Base-by-base conservation (phyloP, 2,329 filamentous ascomycete species). In the Cercospora brassicicola region DNA sequence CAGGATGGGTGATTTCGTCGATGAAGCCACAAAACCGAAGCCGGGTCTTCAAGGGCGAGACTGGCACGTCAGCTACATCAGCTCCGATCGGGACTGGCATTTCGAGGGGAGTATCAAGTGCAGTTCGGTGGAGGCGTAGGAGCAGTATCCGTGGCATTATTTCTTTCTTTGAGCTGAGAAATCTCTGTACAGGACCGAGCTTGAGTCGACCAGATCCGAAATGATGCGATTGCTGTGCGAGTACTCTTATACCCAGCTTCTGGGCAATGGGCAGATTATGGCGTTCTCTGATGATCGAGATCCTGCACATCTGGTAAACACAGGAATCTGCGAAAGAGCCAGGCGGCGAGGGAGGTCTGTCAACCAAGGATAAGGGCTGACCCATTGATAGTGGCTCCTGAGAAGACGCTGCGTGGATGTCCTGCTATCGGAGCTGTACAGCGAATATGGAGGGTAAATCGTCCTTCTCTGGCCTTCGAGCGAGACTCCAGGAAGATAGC, bases 71-170 rank as follows among this genome's bases (percentile, higher is more conserved):
- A 72, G 73, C 33, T 78, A 74, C 36, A 74, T 78, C 51, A 73
- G 70, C 8, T 75, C 71, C 33, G 77, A 79, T 71, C 62, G 72
- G 2, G 77, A 79, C 63, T 79, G 77, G 78, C 78, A 79, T 65
- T 77, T 79, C 63, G 78, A 79, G 63, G 78, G 77, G 9, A 75
- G 73, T 39, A 74, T 78, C 60, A 69, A 69, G 59, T 75, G 74
- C 66, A 74, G 67, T 62, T 65, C 65, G 30, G 65, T 73, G 33
- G 71, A 73, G 63, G 71, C 71, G 73, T 75, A 71, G 73, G 80
- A 79, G 26, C 60, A 15, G 3, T 64, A 64, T 18, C 61, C 51
- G 20, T 64, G 48, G 48, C 30, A 64, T 33, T 31, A 18, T n/a
- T 36, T 56, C 30, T 56, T 56, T 31, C 7, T 64, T 23, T 56